Evolutionary conservation across 2,329 filamentous ascomycete species (phyloP), one percentile per base, ranked within the genome.

Genomic region (Saccharata proteae): DNA sequence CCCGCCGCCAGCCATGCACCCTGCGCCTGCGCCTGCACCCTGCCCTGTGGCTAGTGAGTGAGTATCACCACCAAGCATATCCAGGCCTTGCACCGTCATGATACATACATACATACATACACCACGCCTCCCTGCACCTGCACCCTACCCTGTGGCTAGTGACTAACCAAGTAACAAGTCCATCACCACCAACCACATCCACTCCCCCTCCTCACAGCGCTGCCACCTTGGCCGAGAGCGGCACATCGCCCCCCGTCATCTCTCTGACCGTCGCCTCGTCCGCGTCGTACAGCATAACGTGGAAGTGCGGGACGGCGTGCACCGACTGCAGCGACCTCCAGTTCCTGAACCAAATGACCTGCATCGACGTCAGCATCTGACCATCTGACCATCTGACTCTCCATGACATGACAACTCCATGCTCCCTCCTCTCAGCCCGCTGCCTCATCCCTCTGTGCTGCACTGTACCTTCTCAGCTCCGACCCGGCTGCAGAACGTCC

Each of bases 261-360:
- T 73, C 60, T 30, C 62, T 59, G 26, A 93, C 57, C 42, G 92
- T 83, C 3, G 62, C 65, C 22, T 65, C 62, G 44, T 88, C 76
- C 1, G 85, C 77, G 43, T 82, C 67, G 52, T 77, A 80, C 32
- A 94, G 62, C 84, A 94, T 85, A 48, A 94, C 78, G 55, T 96
- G 88, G 49, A 96, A 90, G 53, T 96, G 88, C 62, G 94, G 86
- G 8, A 96, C 73, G 1, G 80, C 74, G 44, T 84, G 74, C 16
- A 96, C 73, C 15, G 80, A 90, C 61, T 93, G 93, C 42, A 94
- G 60, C 11, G 69, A 72, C 32, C 65, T 70, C 84, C 85, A 93
- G 48, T 96, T 96, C 62, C 81, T 92, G 60, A 94, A 94, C 84
- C 85, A 96, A 38, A 85, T 52, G 26, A 80, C 71, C 62, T 67